phyloP scores from a whole-genome alignment of 169 alveolate species.

The Eimeria acervulina region DNA sequence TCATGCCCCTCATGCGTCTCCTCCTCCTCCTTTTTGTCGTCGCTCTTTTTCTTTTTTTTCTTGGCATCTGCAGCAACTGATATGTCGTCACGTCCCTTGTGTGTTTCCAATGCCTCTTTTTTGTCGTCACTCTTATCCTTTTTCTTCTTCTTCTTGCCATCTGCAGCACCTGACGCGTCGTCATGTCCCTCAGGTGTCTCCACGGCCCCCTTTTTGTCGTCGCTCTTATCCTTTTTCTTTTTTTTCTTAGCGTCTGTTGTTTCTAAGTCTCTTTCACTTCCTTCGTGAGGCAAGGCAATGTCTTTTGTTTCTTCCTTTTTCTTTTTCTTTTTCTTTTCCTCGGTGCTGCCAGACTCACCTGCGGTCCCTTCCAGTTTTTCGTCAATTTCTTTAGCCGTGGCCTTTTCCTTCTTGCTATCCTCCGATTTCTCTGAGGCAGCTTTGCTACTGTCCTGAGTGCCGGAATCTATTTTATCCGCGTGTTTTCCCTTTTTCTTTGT shows the following conservation, averaged over 20 bases:
- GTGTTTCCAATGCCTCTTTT: not conserved
- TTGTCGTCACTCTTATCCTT: not conserved
- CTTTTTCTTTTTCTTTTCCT: slow-evolving; percentile 7
- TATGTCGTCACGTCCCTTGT: not conserved
- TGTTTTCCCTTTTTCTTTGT: slow-evolving; percentile 39
- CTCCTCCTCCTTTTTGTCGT: not conserved
- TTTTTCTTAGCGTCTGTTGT: slow-evolving; percentile 13
- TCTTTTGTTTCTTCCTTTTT: not conserved
- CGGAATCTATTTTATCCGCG: not conserved
- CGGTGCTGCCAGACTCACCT: not conserved
- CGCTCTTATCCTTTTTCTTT: not conserved
- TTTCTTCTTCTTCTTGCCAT: slow-evolving; percentile 40
- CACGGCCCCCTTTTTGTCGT: not conserved
- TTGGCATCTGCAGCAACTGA: slow-evolving; percentile 26
- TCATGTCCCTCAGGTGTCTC: not conserved
- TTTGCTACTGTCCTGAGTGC: not conserved
- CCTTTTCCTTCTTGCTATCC: slow-evolving; percentile 18
- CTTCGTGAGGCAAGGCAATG: slow-evolving; percentile 12
- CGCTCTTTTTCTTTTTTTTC: slow-evolving; percentile 32
- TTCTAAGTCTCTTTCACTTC: not conserved
- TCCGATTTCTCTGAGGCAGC: not conserved
- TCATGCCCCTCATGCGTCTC: not conserved
- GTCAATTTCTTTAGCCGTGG: slow-evolving; percentile 15
- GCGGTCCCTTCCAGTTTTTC: slow-evolving; percentile 1
- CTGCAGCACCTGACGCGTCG: slow-evolving; percentile 1